Conservation (phyloP, 257 asterid species). For the Marsdenia floribunda region DNA sequence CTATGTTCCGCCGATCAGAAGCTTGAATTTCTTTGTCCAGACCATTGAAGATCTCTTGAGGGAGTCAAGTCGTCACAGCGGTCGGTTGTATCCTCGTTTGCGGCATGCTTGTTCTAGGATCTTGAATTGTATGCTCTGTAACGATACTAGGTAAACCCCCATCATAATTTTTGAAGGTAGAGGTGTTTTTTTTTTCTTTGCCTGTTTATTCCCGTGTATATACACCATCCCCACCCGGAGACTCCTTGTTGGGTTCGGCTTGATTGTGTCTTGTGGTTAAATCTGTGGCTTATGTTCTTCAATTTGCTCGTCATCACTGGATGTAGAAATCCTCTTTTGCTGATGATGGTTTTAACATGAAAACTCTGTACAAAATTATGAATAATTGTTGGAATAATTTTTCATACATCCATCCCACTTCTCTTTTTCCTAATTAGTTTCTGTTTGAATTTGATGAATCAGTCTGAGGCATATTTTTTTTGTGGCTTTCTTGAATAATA, state of each 20-base stretch:
- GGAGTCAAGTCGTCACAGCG: conserved; percentile 53
- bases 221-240: background rate
- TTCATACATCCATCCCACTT: background rate
- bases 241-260: background rate
- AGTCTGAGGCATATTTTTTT: background rate
- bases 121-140: conserved; percentile 46
- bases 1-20: conserved; percentile 80
- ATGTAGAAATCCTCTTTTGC: background rate
- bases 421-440: background rate
- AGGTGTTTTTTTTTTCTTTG: background rate
- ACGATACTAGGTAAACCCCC: conserved; percentile 20
- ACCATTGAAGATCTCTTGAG: conserved; percentile 60
- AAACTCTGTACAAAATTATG: conserved; percentile 10
- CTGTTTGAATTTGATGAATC: background rate
- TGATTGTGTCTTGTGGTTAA: background rate
- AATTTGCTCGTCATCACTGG: background rate
- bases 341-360: conserved; percentile 2
- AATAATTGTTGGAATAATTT: background rate
- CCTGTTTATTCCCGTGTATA: background rate
- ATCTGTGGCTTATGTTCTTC: background rate
- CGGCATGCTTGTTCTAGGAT: conserved; percentile 67
- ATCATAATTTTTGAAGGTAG: background rate
- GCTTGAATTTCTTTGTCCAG: conserved; percentile 66
- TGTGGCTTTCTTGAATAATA: background rate
- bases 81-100: conserved; percentile 55